Evolutionary conservation across 495 filamentous ascomycete genomes (phyloP), one percentile per base, ranked within the genome.

Genomic region (Parmelia sp.): DNA sequence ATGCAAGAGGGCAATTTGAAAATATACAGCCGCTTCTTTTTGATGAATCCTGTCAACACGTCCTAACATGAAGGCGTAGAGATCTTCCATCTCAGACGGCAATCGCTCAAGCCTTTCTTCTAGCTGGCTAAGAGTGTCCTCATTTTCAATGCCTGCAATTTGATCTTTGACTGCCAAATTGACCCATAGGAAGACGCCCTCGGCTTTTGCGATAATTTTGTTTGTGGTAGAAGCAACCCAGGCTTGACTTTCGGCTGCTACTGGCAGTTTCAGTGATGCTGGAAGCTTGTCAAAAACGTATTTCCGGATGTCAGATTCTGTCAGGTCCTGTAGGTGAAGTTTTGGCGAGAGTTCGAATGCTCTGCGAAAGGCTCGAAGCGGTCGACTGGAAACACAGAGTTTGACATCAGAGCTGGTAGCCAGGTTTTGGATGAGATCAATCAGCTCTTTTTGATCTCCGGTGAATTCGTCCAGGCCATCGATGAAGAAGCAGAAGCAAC

Each of bases 141-240:
- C 37, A 1, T 56, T 44, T 17, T 17, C 25, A 25, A 62, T 8
- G 1, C 61, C 61, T 21, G 33, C 9, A 8, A 56, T 14, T 19
- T 31, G 49, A 14, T 42, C 49, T 31, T 56, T 55, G 15, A 62
- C 61, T 2, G 23, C 61, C 23, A 62, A 31, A 6, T 62, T 12
- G 9, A 62, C 61, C 61, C 61, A 62, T 23, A 62, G 33, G 19
- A 62, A 62, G 1, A 62, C 49, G 6, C 61, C 61, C n/a, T 62
- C 33, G 8, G 61, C 61, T 4, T 40, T 62, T 2, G 5, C 10
- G 0, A 40, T 23, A 15, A 62, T 19, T 2, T 5, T 4, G 0
- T 44, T 3, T 4, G 2, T 1, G 11, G 37, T 23, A 23, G 10
- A 2, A 53, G 19, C 51, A 1, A 61, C 0, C 19, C n/a, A 6